Conservation (phyloP, 2,329 filamentous ascomycete species). For the Pseudogymnoascus sp. region DNA sequence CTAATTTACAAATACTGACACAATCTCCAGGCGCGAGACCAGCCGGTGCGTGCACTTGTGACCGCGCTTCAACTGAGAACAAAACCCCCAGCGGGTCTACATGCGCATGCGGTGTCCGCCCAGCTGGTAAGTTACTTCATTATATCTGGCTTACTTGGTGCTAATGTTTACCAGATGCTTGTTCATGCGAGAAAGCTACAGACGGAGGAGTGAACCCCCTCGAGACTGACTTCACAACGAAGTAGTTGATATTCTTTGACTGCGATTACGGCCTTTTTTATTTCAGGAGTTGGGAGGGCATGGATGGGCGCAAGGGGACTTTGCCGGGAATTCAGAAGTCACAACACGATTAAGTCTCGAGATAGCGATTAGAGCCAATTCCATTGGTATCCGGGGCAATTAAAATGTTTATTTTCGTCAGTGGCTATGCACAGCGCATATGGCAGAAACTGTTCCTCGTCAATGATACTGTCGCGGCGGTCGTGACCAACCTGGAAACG, state of each 20-base stretch:
- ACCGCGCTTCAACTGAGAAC: constrained; percentile 65
- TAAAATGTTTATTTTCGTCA: constrained; percentile 6
- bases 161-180: constrained; percentile 44
- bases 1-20: constrained; percentile 30
- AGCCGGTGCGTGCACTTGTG: constrained; percentile 75
- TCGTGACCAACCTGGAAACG: neutral
- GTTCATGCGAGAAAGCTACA: constrained; percentile 74
- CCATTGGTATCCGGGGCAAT: neutral
- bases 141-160: constrained; percentile 10
- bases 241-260: constrained; percentile 23
- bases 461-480: neutral
- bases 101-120: constrained; percentile 71
- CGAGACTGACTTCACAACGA: constrained; percentile 85
- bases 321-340: neutral
- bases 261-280: neutral
- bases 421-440: neutral
- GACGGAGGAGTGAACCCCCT: constrained; percentile 54
- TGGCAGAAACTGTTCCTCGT: neutral
- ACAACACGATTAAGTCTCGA: neutral
- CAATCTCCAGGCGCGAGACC: constrained; percentile 49
- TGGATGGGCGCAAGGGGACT: neutral
- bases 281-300: neutral
- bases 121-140: constrained; percentile 48
- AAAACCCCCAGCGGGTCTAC: constrained; percentile 48
- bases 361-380: neutral